Evolutionary conservation across 192 early-diverging fungal genomes (phyloP), one percentile per base, ranked within the genome.

Genomic region (Podila epicladia): DNA sequence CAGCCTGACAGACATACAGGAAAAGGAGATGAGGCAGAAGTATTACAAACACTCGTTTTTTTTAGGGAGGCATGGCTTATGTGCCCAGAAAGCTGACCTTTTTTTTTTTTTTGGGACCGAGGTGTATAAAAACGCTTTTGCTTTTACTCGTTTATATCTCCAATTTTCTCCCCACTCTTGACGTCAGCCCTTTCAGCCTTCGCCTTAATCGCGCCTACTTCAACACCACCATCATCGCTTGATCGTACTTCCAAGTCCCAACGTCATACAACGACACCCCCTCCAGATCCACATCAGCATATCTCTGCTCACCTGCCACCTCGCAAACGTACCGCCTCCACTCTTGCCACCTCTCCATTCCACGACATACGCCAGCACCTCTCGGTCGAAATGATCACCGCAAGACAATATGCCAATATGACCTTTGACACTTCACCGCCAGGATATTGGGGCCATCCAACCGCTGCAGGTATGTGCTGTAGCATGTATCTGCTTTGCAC

Each of bases 381-480:
- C 22, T 19, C 53, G n/a, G 24, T 55, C 24, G 19, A 37, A 26
- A 78, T 78, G 75, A 78, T 78, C 29, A 72, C 65, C 29, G 33
- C 75, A 7, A 62, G 58, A 15, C 66, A 69, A 0, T 71, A 78
- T 37, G 48, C 32, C 31, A 72, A 78, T 55, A 59, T 59, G 9
- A 78, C 58, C 29, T 45, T 45, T 17, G 8, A 6, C 33, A 11
- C 5, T 22, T 24, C 50, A 35, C 8, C 62, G 9, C 49, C 58
- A 6, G 75, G 75, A 19, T 78, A 48, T 22, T 78, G 75, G 75
- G 75, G 75, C 2, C 55, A 58, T 24, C 75, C 75, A 45, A 78
- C 75, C 9, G 64, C 75, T 24, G 71, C 75, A 71, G 75, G 75
- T 78, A 78, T 50, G 28, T 37, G 13, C 22, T 64, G 75, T n/a